Base-by-base conservation (phyloP, 1,284 basidiomycete genomes). In the Trametes hirsuta region DNA sequence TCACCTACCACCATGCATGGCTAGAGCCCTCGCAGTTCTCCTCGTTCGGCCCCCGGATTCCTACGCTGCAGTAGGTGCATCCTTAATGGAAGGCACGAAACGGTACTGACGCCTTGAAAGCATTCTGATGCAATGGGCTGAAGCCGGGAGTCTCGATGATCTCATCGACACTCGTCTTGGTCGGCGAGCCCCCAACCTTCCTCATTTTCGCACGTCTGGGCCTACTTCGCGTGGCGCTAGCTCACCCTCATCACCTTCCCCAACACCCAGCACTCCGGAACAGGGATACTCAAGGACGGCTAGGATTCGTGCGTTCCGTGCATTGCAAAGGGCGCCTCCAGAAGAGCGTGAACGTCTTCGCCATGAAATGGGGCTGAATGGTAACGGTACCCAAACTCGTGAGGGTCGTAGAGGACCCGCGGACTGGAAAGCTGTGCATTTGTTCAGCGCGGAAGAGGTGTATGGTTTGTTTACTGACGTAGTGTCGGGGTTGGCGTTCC, bases 1-100 rank as follows among this genome's bases (percentile, higher is more conserved):
- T 97, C 63, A 94, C 93, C 15, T 97, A 97, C 71, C 95, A 97
- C 74, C 95, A 97, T 68, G 88, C 95, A 0, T 98, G 95, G 95
- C 84, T 98, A 18, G 95, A 98, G 72, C 81, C 83, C 0, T 84
- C 83, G 50, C 88, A 88, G 60, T 96, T 96, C 75, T 95, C 93
- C 1, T 77, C 86, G 0, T 95, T 95, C 70, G 93, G 93, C 0
- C 91, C 92, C 0, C 84, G 86, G 63, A 85, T 96, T 15, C 91
- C 91, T 3, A 91, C 94, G 0, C 76, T 95, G 22, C 90, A 94
- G 90, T 91, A 49, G 57, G 77, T 71, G 30, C 35, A 36, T 24
- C 22, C 22, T 8, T 34, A 6, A 8, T 12, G 30, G 11, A 36
- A 24, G 15, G 2, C 24, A 35, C 5, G 5, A 25, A 14, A 34